Evolutionary conservation across 805 yeast genomes (phyloP), one percentile per base, ranked within the genome.

Genomic region (Wickerhamiella spandovensis): DNA sequence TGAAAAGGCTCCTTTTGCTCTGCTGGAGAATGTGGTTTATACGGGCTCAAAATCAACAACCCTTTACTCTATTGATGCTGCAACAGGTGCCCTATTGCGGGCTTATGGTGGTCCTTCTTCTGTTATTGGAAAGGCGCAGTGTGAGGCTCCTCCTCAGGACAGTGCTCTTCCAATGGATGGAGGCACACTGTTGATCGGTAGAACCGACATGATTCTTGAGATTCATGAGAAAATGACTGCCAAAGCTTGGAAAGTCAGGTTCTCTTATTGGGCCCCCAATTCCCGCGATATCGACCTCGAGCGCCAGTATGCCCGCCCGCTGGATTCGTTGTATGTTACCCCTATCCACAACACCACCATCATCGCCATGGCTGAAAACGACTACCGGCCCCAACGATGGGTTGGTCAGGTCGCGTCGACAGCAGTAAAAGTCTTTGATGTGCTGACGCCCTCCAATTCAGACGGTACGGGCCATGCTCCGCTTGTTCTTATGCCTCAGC

Each of bases 231-330:
- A 75, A 41, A 35, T 24, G 74, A 77, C 53, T 78, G 78, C 53
- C 68, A 81, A 0, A 76, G 81, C 1, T 6, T 89, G 96, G 92
- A 84, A 87, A 59, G 84, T 92, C 17, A 80, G 89, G 0, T 88
- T 83, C 61, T 74, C 94, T 1, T 74, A 82, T 37, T 92, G 97
- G 96, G 94, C 92, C 9, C 95, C 95, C 44, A 90, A 90, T 64
- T 80, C 85, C 56, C 69, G 88, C 48, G 95, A 90, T 64, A 69
- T 67, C 43, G 82, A 77, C 56, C 66, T 77, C 46, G 57, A 55
- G n/a, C 48, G 58, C 20, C 73, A 68, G 66, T 72, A 58, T 50
- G 56, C 49, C 58, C 44, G 54, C 48, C 79, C 94, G 3, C 63
- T 73, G 17, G 97, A 89, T 64, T 79, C 81, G 35, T 67, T 87